Conservation (phyloP, 805 yeast species). For the Danielia oregonensis region DNA sequence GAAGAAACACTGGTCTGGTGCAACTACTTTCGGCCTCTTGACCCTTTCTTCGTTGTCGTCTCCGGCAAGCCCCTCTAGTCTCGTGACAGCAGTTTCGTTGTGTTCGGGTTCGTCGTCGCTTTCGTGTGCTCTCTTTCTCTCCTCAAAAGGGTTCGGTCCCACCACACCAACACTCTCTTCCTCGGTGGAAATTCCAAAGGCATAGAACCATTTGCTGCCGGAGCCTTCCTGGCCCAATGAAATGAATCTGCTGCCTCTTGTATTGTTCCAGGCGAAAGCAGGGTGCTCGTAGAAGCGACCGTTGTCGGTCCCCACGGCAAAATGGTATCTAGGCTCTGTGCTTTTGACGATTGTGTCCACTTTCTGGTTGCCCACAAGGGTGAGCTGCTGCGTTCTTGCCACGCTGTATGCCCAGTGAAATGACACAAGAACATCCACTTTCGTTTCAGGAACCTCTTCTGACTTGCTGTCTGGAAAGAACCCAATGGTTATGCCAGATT, state of each 20-base stretch:
- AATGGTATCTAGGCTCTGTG: constrained; percentile 63
- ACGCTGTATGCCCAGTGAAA: constrained; percentile 58
- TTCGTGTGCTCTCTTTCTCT: constrained; percentile 12
- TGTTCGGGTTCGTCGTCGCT: constrained; percentile 9
- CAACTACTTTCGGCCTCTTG: constrained; percentile 37
- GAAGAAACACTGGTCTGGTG: constrained; percentile 70
- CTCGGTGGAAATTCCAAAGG: constrained; percentile 41
- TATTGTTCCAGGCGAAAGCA: constrained; percentile 55
- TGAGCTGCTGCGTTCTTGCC: constrained; percentile 40
- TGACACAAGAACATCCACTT: constrained; percentile 53
- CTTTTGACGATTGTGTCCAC: constrained; percentile 45
- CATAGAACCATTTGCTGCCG: constrained; percentile 67
- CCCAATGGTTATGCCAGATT: constrained; percentile 47
- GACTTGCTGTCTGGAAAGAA: constrained; percentile 30
- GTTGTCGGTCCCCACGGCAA: constrained; percentile 48
- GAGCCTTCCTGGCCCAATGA: constrained; percentile 60
- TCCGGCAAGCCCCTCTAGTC: not conserved
- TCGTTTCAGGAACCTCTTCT: constrained; percentile 9
- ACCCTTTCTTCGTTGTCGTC: not conserved
- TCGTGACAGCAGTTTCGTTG: not conserved
- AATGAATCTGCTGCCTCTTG: constrained; percentile 54
- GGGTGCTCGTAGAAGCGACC: constrained; percentile 51
- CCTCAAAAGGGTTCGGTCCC: constrained; percentile 20
- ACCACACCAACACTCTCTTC: constrained; percentile 12
- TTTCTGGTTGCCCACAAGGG: constrained; percentile 39